phyloP scores from a whole-genome alignment of 805 yeast genomes.

The Barnettozyma pratensis region DNA sequence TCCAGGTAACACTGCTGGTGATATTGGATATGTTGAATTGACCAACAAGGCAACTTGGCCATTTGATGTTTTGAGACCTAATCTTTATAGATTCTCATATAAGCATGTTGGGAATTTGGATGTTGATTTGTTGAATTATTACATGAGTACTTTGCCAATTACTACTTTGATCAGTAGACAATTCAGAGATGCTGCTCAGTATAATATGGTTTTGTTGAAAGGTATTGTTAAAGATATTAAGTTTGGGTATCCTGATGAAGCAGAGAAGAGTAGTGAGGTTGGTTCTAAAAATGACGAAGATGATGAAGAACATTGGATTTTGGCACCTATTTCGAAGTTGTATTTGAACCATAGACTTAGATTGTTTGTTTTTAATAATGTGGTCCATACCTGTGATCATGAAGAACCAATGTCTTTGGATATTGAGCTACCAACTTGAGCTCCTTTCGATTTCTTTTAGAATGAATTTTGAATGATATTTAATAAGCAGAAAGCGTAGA shows the following conservation, averaged over 20 bases:
- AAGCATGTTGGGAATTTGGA: constrained; percentile 8
- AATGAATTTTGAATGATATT: background rate
- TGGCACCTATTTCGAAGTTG: background rate
- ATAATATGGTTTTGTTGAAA: background rate
- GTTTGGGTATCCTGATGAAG: background rate
- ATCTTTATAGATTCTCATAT: constrained; percentile 2
- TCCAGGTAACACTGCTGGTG: constrained; percentile 5
- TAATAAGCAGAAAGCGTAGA: too few species aligned
- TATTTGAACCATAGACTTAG: background rate
- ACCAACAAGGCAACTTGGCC: constrained; percentile 2
- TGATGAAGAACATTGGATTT: background rate
- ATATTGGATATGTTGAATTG: constrained; percentile 5
- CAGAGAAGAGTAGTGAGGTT: background rate
- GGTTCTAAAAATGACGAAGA: background rate
- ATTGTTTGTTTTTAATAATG: constrained; percentile 1
- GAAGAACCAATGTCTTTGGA: constrained; percentile 3
- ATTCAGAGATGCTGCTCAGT: background rate
- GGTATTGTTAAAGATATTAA: background rate
- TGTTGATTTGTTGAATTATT: constrained; percentile 1
- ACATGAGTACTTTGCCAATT: background rate
- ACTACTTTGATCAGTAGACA: background rate
- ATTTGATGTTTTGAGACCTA: background rate
- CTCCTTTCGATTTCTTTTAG: background rate
- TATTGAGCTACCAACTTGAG: background rate
- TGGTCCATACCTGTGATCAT: constrained; percentile 2